Base-by-base conservation (phyloP, 1,284 basidiomycete genomes). In the Heterobasidion parviporum region DNA sequence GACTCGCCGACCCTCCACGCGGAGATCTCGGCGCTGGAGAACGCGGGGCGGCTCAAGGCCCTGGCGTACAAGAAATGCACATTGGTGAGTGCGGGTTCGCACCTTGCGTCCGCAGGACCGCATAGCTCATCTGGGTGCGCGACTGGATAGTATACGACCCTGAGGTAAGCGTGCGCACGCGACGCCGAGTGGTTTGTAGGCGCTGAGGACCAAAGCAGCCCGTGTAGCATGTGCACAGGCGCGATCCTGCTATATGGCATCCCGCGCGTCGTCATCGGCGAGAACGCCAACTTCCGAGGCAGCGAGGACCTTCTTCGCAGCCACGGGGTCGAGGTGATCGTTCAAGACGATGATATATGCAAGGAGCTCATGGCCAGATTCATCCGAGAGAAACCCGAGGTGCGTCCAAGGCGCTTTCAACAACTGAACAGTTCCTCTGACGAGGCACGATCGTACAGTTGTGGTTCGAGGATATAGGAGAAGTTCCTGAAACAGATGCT, bases 181-280 rank as follows among this genome's bases (percentile, higher is more conserved):
- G 26, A 26, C 26, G 26, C 5, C 26, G 10, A 12, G 35, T 18
- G n/a, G 20, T 16, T 26, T 32, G 41, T 15, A 15, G 38, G 50
- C 6, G 12, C 16, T 46, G 14, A 26, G 46, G 36, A 56, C 16
- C 53, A 16, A 35, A 53, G 33, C 45, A 81, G 79, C 55, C 83
- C 83, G 2, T 84, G 83, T 59, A 75, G 68, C 57, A 83, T 83
- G 82, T 85, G 83, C 60, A 75, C 79, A 2, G 82, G 81, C 10
- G 78, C 83, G 1, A 78, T 81, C 41, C 60, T 83, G 20, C 70
- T 84, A 3, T 84, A 82, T 67, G 76, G 75, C 53, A 82, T 84
- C 33, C 79, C 78, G 5, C 74, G 82, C 9, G 76, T 84, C 8
- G 81, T 86, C 14, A 77, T 85, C 49, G 81, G 80, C 7, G 82